phyloP scores from a whole-genome alignment of 2,329 filamentous ascomycete genomes.

The Colletotrichum shisoi region DNA sequence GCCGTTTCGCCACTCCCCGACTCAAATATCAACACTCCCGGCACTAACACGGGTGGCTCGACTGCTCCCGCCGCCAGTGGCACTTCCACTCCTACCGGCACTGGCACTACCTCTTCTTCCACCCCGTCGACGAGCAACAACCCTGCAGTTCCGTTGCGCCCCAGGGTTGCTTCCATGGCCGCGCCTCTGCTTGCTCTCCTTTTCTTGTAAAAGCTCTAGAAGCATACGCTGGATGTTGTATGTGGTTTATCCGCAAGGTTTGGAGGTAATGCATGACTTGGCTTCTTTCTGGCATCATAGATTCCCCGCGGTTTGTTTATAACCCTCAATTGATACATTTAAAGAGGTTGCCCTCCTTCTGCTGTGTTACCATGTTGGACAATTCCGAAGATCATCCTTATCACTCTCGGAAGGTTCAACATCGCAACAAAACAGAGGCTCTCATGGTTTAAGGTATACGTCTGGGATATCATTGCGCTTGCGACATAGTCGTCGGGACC shows the following conservation, averaged over 20 bases:
- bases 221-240: constrained; percentile 10
- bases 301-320: constrained; percentile 35
- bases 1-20: constrained; percentile 58
- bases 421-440: no score
- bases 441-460: no score
- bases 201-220: constrained; percentile 34
- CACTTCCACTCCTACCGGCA: constrained; percentile 36
- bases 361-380: no score
- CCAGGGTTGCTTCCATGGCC: constrained; percentile 27
- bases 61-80: constrained; percentile 23
- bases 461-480: no score
- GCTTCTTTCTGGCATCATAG: constrained; percentile 34
- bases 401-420: no score
- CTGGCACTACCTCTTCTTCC: constrained; percentile 5
- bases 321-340: constrained; percentile 28
- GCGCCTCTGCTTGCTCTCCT: constrained; percentile 37
- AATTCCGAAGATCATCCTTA: no score
- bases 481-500: no score
- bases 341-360: neutral
- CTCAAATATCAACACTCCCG: constrained; percentile 56
- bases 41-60: constrained; percentile 51
- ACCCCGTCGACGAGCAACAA: constrained; percentile 44
- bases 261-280: constrained; percentile 33
- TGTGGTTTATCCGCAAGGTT: constrained; percentile 24
- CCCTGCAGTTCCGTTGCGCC: constrained; percentile 39